Base-by-base conservation (phyloP, 345 rosid species). In the Citrus unshiu region DNA sequence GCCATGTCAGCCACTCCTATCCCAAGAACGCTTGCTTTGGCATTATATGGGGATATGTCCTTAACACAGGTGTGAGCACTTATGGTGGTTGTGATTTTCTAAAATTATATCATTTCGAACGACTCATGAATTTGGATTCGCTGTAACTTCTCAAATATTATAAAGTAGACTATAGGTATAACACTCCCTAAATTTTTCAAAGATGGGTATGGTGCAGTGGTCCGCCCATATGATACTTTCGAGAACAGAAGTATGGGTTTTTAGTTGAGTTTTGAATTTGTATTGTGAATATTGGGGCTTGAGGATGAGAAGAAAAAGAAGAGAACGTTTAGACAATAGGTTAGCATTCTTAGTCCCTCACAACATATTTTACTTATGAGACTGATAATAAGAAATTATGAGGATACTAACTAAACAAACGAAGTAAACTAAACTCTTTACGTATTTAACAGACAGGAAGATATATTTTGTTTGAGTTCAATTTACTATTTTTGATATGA, bases 1-100 rank as follows among this genome's bases (percentile, higher is more conserved):
- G 97, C 97, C 40, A 85, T 96, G 95, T 91, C 98, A 73, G 98
- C 98, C 80, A 96, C 99, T 78, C 97, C 97, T 80, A 92, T 93
- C 70, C 99, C 98, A 13, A 90, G 98, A 89, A 89, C 99, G 58
- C 97, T 96, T 78, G 98, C 99, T 75, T 69, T 96, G 78, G 99
- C 98, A 34, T 80, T 96, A 78, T 94, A 94, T 83, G 98, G 98
- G 40, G 98, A 96, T 83, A 84, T 93, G 81, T 93, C 97, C 70
- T 80, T 96, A 78, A 94, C 97, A 68, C 95, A 96, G 84, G 99
- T 93, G 86, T n/a, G 89, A 78, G 25, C 24, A 32, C 19, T 35
- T 67, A 12, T 57, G 57, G 56, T 78, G 82, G 76, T 73, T 37
- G 22, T 67, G n/a, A 63, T 71, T 49, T 35, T 29, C 39, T 49